phyloP scores from a whole-genome alignment of 2,329 filamentous ascomycete species.

The Fragosphaeria purpurea region DNA sequence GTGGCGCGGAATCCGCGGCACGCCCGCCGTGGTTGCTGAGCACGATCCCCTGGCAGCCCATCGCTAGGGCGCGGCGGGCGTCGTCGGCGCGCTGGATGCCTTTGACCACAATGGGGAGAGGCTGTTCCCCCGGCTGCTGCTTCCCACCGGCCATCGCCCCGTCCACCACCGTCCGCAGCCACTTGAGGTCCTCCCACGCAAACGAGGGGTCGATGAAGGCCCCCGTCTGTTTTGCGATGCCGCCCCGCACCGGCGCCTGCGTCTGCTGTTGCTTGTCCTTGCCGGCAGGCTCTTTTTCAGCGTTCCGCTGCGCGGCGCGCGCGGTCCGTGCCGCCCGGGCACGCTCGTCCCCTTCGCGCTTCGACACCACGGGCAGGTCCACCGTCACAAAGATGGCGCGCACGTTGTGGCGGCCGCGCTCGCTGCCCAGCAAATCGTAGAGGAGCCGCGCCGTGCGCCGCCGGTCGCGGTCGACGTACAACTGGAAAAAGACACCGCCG shows the following conservation, averaged over 20 bases:
- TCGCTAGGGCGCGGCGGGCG: slow-evolving; percentile 36
- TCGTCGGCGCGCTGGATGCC: slow-evolving; percentile 48
- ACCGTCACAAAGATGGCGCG: slow-evolving; percentile 40
- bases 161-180: slow-evolving; percentile 33
- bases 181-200: slow-evolving; percentile 42
- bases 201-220: slow-evolving; percentile 39
- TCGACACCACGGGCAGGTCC: slow-evolving; percentile 44
- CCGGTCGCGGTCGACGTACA: slow-evolving; percentile 12
- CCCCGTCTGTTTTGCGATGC: slow-evolving; percentile 41
- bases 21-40: slow-evolving; percentile 50
- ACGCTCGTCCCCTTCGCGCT: slow-evolving; percentile 48
- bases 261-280: background rate
- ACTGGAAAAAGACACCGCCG: slow-evolving; percentile 24
- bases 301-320: background rate
- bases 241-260: slow-evolving; percentile 25
- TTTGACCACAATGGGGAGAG: slow-evolving; percentile 45
- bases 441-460: slow-evolving; percentile 4
- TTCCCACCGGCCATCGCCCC: background rate
- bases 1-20: slow-evolving; percentile 38
- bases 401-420: slow-evolving; percentile 22
- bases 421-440: slow-evolving; percentile 10
- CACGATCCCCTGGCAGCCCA: slow-evolving; percentile 43
- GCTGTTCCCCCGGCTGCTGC: slow-evolving; percentile 4
- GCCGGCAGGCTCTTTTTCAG: too few species aligned
- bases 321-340: background rate